Base-by-base conservation (phyloP, 2,329 filamentous ascomycete species). In the Fusarium liriodendri region DNA sequence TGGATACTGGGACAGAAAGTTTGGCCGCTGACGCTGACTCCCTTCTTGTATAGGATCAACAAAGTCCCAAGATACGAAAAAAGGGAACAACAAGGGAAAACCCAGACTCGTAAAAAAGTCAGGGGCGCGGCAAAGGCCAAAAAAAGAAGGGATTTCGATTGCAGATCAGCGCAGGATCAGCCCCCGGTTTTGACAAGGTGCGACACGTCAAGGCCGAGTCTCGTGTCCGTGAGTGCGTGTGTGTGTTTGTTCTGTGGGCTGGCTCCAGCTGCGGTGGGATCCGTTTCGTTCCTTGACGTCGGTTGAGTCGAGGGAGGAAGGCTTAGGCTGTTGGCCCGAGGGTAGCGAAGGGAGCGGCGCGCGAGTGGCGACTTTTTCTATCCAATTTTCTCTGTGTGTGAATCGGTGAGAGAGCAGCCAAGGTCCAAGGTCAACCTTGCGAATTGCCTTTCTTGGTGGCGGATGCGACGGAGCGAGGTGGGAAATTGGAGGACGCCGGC, bases 331-430 rank as follows among this genome's bases (percentile, higher is more conserved):
- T 40, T 25, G 16, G 61, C 33, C 35, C 58, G 37, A 37, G 37
- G 25, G 37, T 52, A 35, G 42, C 40, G 47, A 32, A 32, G 29
- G 9, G 29, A 32, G 29, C 29, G 29, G 20, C 61, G 40, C 66
- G 47, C 64, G 70, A 67, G 76, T 78, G 76, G 76, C 76, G 65
- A 77, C 68, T 72, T 69, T 54, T 67, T 40, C 62, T 65, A 63
- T 67, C 62, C 50, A 64, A 75, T 69, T 70, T 70, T 71, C 29
- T 32, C 29, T 32, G 29, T 32, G 29, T 71, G 29, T 71, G 22
- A 66, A 70, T 64, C 42, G 64, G 67, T 71, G 71, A 69, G 64
- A 45, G 20, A 45, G 20, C 14, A n/a, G 18, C 40, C 40, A 45
- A 45, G 40, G 40, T 42, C 65, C 65, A 71, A 73, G 69, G 70